These are phyloP conservation scores for Mycena vitilis DNA, from an alignment of 768 basidiomycete genomes.

Conservation along the genomic window DNA sequence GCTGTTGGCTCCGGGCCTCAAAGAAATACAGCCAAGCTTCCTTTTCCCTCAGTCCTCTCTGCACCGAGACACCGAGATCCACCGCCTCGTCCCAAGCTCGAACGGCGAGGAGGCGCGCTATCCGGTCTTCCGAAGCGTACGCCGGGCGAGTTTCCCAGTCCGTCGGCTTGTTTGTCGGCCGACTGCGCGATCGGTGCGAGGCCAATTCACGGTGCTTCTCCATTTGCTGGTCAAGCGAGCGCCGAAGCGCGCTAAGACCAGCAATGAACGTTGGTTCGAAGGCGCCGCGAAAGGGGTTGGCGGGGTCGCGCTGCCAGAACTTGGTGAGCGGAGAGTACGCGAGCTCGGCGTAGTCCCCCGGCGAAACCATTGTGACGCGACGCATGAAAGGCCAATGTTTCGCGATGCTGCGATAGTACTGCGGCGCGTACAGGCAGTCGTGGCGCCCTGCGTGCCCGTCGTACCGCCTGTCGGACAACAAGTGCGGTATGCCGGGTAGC, in stretches of 20 bases:
- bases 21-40: background rate
- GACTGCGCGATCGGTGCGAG: too few relatives aligned
- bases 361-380: background rate
- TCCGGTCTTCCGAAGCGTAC: too few relatives aligned
- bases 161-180: too few relatives aligned
- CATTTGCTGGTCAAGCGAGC: background rate
- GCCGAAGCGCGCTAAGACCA: background rate
- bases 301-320: too few relatives aligned
- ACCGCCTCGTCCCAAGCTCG: constrained; percentile 19
- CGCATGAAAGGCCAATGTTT: constrained; percentile 13
- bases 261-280: background rate
- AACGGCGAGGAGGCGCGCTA: too few relatives aligned
- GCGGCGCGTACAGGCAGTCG: constrained; percentile 3
- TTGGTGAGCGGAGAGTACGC: background rate
- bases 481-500: background rate
- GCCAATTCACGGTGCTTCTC: too few relatives aligned
- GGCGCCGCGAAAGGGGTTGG: too few relatives aligned
- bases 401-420: background rate
- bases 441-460: constrained; percentile 4
- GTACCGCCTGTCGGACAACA: background rate
- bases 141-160: too few relatives aligned
- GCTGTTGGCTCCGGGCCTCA: too few relatives aligned
- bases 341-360: background rate
- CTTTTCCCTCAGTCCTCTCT: constrained; percentile 2
- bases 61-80: background rate